Percentiles rank a stretch among this genome's conserved stretches.
Evolutionary conservation across 495 filamentous ascomycete genomes (phyloP).

Genomic region (Terfezia boudieri): DNA sequence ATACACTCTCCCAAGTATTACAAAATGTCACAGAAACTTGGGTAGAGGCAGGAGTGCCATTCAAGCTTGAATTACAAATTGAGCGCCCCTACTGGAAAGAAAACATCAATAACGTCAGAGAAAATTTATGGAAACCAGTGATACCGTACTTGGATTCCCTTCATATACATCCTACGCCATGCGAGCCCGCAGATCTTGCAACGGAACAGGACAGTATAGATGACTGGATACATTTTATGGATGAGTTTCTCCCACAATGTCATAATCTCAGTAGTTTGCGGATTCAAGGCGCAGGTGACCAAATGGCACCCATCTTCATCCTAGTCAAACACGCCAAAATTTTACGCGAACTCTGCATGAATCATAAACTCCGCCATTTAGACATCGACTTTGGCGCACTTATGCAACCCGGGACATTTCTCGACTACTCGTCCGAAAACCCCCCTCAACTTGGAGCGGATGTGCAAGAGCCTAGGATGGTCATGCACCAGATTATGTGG

Average conservation of each 20-base stretch:
- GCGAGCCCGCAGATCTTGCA: not conserved
- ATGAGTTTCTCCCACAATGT: constrained; percentile 5
- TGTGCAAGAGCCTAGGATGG: not conserved
- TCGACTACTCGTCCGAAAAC: not conserved
- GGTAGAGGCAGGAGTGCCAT: not conserved
- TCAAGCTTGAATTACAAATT: not conserved
- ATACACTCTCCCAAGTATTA: too few species aligned
- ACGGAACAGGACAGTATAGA: not conserved
- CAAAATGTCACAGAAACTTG: too few species aligned
- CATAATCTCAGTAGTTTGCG: constrained; percentile 8
- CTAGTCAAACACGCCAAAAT: not conserved
- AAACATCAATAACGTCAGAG: not conserved
- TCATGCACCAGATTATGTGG: constrained; percentile 3
- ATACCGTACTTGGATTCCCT: not conserved
- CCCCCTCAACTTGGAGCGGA: not conserved
- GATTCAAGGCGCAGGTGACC: constrained; percentile 1
- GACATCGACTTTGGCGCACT: constrained; percentile 7
- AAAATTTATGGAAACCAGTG: not conserved
- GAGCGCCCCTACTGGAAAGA: not conserved
- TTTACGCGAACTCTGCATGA: not conserved
- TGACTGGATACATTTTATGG: constrained; percentile 4
- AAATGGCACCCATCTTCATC: constrained; percentile 1
- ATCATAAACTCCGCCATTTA: constrained; percentile 5
- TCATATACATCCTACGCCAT: not conserved
- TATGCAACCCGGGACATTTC: constrained; percentile 4